Conservation (phyloP, 2,329 filamentous ascomycete genomes). For the Fusarium albidum region DNA sequence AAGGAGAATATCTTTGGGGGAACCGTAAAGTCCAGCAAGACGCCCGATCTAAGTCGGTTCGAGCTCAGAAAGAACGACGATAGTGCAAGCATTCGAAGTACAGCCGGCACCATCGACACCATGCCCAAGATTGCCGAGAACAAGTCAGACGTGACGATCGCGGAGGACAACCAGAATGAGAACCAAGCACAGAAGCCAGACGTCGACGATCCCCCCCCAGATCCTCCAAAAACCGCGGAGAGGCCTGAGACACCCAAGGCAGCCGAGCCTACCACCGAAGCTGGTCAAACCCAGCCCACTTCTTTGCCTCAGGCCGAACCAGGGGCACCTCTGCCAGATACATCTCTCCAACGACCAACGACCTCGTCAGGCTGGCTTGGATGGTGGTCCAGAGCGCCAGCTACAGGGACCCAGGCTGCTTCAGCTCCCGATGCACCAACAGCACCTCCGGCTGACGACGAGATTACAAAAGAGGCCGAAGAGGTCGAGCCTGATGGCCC, state of each 20-base stretch:
- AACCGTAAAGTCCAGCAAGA: constrained; percentile 55
- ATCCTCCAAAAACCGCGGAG: constrained; percentile 4
- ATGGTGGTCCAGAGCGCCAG: constrained; percentile 54
- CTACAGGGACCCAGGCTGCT: constrained; percentile 34
- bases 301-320: constrained; percentile 2
- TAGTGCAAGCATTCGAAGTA: constrained; percentile 42
- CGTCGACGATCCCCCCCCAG: constrained; percentile 2
- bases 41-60: constrained; percentile 60
- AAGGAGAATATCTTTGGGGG: constrained; percentile 68
- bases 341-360: constrained; percentile 28
- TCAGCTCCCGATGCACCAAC: constrained; percentile 11
- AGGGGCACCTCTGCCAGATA: not conserved
- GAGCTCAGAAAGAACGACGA: constrained; percentile 53
- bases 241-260: constrained; percentile 6
- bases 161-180: constrained; percentile 26
- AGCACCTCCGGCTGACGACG: constrained; percentile 21
- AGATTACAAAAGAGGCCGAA: constrained; percentile 23
- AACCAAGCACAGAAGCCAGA: constrained; percentile 13
- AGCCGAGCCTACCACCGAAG: constrained; percentile 2
- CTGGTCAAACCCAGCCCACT: constrained; percentile 10
- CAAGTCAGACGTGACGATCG: constrained; percentile 28
- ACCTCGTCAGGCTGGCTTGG: constrained; percentile 62
- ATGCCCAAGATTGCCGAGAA: constrained; percentile 40
- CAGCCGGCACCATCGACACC: constrained; percentile 29
- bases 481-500: constrained; percentile 35